Evolutionary conservation across 1,284 basidiomycete genomes (phyloP).

Genomic region (Leccinum proliferum): DNA sequence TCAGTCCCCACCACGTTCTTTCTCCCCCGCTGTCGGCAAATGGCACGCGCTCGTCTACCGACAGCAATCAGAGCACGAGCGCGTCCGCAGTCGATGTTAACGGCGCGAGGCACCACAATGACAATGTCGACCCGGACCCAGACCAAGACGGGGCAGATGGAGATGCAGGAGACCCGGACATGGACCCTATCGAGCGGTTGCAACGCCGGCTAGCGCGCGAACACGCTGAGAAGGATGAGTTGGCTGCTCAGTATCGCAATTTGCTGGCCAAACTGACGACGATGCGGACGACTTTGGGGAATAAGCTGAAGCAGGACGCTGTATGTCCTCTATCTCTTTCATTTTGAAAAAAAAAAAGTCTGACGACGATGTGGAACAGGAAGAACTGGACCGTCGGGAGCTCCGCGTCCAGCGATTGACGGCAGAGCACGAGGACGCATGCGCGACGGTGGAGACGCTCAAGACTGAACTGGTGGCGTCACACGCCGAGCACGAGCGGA

Average conservation of each 20-base stretch:
- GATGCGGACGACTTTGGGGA: slow-evolving; percentile 92
- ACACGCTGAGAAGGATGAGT: slow-evolving; percentile 78
- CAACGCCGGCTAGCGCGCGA: slow-evolving; percentile 56
- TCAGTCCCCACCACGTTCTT: slow-evolving; percentile 17
- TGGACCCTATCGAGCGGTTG: slow-evolving; percentile 43
- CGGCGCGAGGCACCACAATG: slow-evolving; percentile 13
- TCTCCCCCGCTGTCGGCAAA: slow-evolving; percentile 20
- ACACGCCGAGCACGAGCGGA: slow-evolving; percentile 66
- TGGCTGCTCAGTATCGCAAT: slow-evolving; percentile 82
- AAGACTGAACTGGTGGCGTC: slow-evolving; percentile 73
- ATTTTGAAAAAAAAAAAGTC: slow-evolving; percentile 18
- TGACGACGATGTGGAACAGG: slow-evolving; percentile 43
- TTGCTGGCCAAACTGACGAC: slow-evolving; percentile 86
- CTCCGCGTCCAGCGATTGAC: slow-evolving; percentile 73
- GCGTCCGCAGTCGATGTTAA: slow-evolving; percentile 7
- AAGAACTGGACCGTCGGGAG: slow-evolving; percentile 92
- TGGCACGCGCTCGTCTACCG: slow-evolving; percentile 21
- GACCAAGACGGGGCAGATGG: slow-evolving; percentile 11
- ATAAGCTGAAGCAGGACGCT: slow-evolving; percentile 94
- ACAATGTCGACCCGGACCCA: slow-evolving; percentile 1
- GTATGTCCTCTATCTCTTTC: slow-evolving; percentile 46
- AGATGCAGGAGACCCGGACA: slow-evolving; percentile 3
- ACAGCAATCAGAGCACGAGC: slow-evolving; percentile 21
- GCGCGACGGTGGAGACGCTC: slow-evolving; percentile 65
- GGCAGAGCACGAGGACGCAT: slow-evolving; percentile 72